A percentile compares a stretch with the other conserved stretches of the same genome.
Conservation (phyloP, 371 early-diverging fungal genomes). For the Mucor mucedo region DNA sequence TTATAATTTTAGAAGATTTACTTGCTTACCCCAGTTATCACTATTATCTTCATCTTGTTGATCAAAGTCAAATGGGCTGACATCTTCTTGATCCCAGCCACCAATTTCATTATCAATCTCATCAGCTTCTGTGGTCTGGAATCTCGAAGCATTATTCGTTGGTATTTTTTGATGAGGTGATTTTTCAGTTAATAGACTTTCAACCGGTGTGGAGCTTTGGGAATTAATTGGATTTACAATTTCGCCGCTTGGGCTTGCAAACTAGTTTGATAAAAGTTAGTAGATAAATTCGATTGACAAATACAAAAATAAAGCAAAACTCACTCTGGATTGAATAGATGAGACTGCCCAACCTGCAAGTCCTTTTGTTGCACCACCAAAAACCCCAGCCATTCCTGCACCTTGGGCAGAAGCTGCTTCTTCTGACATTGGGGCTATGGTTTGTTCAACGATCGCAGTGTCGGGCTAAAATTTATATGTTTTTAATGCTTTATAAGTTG, state of each 20-base stretch:
- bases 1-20: not conserved
- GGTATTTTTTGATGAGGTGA: not conserved
- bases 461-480: constrained; percentile 50
- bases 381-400: constrained; percentile 39
- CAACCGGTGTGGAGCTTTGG: not conserved
- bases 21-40: constrained; percentile 43
- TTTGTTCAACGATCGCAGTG: constrained; percentile 41
- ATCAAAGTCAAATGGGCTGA: constrained; percentile 17
- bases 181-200: not conserved
- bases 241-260: constrained; percentile 47
- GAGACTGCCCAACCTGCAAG: constrained; percentile 58
- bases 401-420: constrained; percentile 27
- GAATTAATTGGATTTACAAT: constrained; percentile 30
- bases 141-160: not conserved
- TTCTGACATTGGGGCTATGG: constrained; percentile 15
- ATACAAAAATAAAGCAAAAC: not conserved
- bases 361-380: constrained; percentile 55
- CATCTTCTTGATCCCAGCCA: constrained; percentile 50
- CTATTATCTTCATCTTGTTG: constrained; percentile 34
- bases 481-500: too few relatives aligned
- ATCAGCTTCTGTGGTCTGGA: constrained; percentile 10
- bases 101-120: constrained; percentile 14
- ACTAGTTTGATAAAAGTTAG: constrained; percentile 13
- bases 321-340: constrained; percentile 51
- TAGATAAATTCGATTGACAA: not conserved